These are phyloP conservation scores for Flaveria brownii DNA, from an alignment of 129 eudicot species.

Conservation along the genomic window DNA sequence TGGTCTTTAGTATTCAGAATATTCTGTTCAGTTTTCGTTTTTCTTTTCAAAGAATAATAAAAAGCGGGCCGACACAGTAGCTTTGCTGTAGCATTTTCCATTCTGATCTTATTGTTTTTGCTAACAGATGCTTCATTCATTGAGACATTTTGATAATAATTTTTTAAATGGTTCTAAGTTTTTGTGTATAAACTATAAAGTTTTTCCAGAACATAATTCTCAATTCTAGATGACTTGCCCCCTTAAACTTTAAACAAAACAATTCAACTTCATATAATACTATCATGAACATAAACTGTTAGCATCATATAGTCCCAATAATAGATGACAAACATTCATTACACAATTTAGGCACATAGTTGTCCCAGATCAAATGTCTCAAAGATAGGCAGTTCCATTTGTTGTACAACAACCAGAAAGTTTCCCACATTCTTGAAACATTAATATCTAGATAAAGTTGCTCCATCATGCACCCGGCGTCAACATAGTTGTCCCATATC, in stretches of 20 bases:
- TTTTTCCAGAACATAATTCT: slow-evolving; percentile 66
- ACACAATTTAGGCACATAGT: slow-evolving; percentile 42
- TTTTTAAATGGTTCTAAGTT: slow-evolving; percentile 74
- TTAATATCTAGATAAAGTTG: slow-evolving; percentile 81
- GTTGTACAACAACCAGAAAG: slow-evolving; percentile 73
- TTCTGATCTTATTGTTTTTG: too few species aligned
- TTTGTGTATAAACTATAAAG: slow-evolving; percentile 50
- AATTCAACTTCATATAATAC: background rate
- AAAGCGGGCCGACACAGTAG: too few species aligned
- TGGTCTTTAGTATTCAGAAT: too few species aligned
- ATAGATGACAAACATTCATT: slow-evolving; percentile 11
- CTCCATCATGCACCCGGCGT: slow-evolving; percentile 60
- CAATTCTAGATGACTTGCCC: slow-evolving; percentile 24
- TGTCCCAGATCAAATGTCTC: slow-evolving; percentile 94
- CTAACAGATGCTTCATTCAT: slow-evolving; percentile 38
- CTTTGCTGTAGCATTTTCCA: too few species aligned
- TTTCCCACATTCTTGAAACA: slow-evolving; percentile 95
- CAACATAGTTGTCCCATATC: too few species aligned
- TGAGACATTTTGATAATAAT: slow-evolving; percentile 54
- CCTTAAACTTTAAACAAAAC: slow-evolving; percentile 45
- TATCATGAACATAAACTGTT: background rate
- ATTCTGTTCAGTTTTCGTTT: too few species aligned
- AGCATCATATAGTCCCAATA: background rate
- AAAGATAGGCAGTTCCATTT: slow-evolving; percentile 79
- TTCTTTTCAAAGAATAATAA: too few species aligned